Percentiles rank a stretch among this genome's conserved stretches.
These are phyloP conservation scores for Apiotrichum brassicae DNA, from an alignment of 1,284 basidiomycete species.

Conservation along the genomic window DNA sequence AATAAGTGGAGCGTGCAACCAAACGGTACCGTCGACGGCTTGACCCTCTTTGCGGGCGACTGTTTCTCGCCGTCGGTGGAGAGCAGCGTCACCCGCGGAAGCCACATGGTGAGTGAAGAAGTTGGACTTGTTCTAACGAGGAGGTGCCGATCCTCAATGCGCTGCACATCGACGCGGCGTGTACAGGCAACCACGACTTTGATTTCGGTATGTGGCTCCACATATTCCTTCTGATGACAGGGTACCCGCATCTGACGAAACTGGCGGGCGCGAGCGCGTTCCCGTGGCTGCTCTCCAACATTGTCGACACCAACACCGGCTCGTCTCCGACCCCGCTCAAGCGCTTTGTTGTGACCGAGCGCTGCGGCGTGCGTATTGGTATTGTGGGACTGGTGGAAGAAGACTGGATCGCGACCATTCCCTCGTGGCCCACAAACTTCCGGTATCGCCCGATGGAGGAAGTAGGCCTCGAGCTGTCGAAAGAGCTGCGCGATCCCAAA, in stretches of 20 bases:
- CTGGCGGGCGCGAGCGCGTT: conserved; percentile 65
- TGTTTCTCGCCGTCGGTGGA: conserved; percentile 79
- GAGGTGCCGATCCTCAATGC: conserved; percentile 72
- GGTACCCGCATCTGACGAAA: conserved; percentile 71
- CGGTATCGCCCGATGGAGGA: conserved; percentile 63
- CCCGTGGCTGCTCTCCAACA: conserved; percentile 68
- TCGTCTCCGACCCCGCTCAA: conserved; percentile 55
- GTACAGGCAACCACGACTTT: conserved; percentile 69
- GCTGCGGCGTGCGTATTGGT: conserved; percentile 63
- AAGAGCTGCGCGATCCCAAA: conserved; percentile 62
- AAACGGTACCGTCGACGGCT: conserved; percentile 55
- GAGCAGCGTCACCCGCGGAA: conserved; percentile 79
- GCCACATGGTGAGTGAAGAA: conserved; percentile 66
- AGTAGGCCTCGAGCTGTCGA: conserved; percentile 60
- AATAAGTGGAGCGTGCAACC: conserved; percentile 30
- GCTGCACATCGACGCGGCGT: conserved; percentile 41
- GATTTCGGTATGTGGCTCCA: conserved; percentile 55
- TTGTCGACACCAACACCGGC: conserved; percentile 59
- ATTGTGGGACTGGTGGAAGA: conserved; percentile 77
- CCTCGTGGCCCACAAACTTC: conserved; percentile 71
- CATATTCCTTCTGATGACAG: conserved; percentile 42
- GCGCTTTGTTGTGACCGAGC: conserved; percentile 60
- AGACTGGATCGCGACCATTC: conserved; percentile 83
- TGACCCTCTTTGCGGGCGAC: conserved; percentile 83
- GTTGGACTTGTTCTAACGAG: not conserved